Evolutionary conservation across 2,329 filamentous ascomycete genomes (phyloP).

Genomic region (Didymella arachidicola): DNA sequence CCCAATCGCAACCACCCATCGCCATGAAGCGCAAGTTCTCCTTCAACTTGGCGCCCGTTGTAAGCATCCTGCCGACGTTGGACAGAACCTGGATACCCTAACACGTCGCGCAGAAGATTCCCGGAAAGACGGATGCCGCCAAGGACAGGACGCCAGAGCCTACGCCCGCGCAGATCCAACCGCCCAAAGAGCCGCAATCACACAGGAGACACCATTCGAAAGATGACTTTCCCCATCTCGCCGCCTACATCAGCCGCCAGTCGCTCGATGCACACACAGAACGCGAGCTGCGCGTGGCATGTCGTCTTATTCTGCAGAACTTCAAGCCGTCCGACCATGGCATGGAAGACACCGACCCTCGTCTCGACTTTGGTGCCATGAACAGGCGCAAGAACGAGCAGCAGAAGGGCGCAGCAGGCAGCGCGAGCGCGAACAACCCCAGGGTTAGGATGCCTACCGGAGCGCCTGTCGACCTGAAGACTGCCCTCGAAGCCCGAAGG

Average conservation of each 20-base stretch:
- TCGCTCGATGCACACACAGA: constrained; percentile 54
- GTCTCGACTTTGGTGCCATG: constrained; percentile 45
- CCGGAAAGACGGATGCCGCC: constrained; percentile 41
- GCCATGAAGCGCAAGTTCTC: constrained; percentile 56
- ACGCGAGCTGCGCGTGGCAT: constrained; percentile 56
- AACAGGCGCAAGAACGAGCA: constrained; percentile 25
- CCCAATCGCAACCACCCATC: constrained; percentile 6
- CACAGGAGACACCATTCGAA: constrained; percentile 41
- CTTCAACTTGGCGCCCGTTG: constrained; percentile 54
- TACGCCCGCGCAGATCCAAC: constrained; percentile 23
- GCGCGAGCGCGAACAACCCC: constrained; percentile 26
- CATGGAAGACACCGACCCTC: constrained; percentile 48
- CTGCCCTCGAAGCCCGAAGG: constrained; percentile 35
- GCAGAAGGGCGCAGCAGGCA: constrained; percentile 27
- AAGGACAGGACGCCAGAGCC: constrained; percentile 42
- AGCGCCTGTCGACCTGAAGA: constrained; percentile 41
- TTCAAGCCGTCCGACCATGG: constrained; percentile 52
- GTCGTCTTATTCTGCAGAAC: constrained; percentile 54
- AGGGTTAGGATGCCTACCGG: constrained; percentile 42
- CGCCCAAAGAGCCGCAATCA: constrained; percentile 13
- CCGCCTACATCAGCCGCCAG: constrained; percentile 55
- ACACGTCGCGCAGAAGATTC: constrained; percentile 41
- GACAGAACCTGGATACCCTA: constrained; percentile 3
- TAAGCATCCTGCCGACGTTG: constrained; percentile 32
- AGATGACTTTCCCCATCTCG: constrained; percentile 47